Conservation (phyloP, 352 stramenopile genomes). For the Globisporangium orthogonon region DNA sequence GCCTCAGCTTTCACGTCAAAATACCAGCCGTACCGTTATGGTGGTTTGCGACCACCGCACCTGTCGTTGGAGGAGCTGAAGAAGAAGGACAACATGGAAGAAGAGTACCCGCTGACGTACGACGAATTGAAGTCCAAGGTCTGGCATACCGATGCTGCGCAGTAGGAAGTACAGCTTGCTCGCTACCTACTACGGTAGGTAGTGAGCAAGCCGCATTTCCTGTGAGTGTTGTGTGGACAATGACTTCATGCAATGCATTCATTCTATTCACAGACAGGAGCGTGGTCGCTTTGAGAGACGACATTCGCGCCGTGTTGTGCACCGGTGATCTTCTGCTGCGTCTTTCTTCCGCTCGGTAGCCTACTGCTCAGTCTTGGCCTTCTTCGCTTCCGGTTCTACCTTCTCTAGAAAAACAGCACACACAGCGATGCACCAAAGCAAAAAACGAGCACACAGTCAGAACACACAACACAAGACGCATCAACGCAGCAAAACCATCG, state of each 20-base stretch:
- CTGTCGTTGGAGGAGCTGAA: slow-evolving; percentile 74
- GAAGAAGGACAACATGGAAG: slow-evolving; percentile 80
- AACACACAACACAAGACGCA: slow-evolving; percentile 12
- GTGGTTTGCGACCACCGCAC: slow-evolving; percentile 48
- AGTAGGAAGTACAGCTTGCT: too few relatives aligned
- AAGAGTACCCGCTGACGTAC: slow-evolving; percentile 85
- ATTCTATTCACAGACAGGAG: slow-evolving; percentile 19
- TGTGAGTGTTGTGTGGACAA: too few relatives aligned
- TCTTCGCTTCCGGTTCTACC: slow-evolving; percentile 68
- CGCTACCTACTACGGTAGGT: neutral
- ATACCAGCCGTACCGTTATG: slow-evolving; percentile 70
- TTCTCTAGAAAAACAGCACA: slow-evolving; percentile 22
- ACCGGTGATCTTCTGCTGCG: too few relatives aligned
- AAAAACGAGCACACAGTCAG: neutral
- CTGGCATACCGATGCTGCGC: slow-evolving; percentile 40
- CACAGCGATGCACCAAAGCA: neutral
- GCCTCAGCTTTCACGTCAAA: slow-evolving; percentile 44
- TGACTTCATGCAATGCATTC: slow-evolving; percentile 18
- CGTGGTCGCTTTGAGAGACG: neutral
- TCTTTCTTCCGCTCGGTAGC: too few relatives aligned
- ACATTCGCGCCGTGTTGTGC: neutral
- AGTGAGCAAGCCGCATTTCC: too few relatives aligned
- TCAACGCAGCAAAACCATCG: too few relatives aligned
- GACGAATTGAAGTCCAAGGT: slow-evolving; percentile 83
- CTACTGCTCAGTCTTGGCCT: slow-evolving; percentile 55